Evolutionary conservation across 495 filamentous ascomycete species (phyloP), one percentile per base, ranked within the genome.

Genomic region (Hypoxylon cercidicola): DNA sequence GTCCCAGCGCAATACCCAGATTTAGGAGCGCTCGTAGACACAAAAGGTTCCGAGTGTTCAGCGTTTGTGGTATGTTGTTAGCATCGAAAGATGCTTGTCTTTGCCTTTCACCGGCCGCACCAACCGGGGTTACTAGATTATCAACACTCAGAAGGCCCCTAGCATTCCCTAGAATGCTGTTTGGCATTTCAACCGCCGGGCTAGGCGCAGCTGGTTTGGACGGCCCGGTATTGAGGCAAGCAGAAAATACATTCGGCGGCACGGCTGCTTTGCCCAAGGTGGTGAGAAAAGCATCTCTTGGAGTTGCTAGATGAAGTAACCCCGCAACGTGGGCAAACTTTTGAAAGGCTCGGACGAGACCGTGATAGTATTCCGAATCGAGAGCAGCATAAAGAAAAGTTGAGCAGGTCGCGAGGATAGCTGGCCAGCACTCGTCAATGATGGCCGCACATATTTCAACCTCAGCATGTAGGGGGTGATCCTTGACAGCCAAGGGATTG

Each of bases 261-360:
- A 97, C 90, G 28, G 95, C 91, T 30, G 93, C 88, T 73, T 99
- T 99, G 5, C 91, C 92, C 3, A 99, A 81, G 0, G 93, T 96
- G 4, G 95, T 98, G 20, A 99, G 78, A 64, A 99, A 96, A 3
- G 95, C 94, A 82, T 99, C 95, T 54, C 96, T 81, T 10, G 95
- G 92, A 1, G 95, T 97, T 20, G 83, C 79, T 16, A 97, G 84
- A 50, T 91, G 85, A 16, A 99, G 79, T 54, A 99, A 80, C 12
- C 95, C 95, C 18, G 95, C 92, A 7, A 97, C 95, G 72, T 99
- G 95, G 0, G 96, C 90, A 70, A 99, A 89, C 67, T 96, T 96
- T 70, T 99, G 95, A 66, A 98, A 94, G 0, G 93, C 90, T 47
- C 94, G 85, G n/a, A 99, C 93, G 1, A 99, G 83, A 20, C 87